A percentile compares a stretch with the other conserved stretches of the same genome.
Evolutionary conservation across 805 yeast genomes (phyloP).

Genomic region (Candida xyloterini): DNA sequence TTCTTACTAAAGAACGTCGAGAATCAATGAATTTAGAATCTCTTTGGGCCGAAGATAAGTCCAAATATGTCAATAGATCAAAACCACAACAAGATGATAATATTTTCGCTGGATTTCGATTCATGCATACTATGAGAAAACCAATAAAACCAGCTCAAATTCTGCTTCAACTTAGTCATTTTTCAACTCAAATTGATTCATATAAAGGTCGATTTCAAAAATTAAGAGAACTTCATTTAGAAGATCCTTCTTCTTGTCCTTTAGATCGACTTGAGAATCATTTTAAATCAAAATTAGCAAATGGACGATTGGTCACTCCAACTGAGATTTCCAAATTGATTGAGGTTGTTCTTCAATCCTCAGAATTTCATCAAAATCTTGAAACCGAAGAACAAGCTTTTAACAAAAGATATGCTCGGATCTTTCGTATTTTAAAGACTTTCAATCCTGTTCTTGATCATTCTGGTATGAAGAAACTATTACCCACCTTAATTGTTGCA

Average conservation of each 20-base stretch:
- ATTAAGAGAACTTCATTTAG: constrained; percentile 20
- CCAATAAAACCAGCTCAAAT: background rate
- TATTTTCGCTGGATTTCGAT: constrained; percentile 44
- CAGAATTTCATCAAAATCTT: constrained; percentile 24
- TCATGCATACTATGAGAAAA: constrained; percentile 38
- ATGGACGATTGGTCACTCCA: constrained; percentile 25
- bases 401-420: constrained; percentile 20
- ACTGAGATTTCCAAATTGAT: constrained; percentile 21
- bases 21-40: constrained; percentile 65
- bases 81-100: constrained; percentile 36
- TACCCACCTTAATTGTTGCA: constrained; percentile 26
- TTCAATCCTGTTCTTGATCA: constrained; percentile 22
- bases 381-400: constrained; percentile 15
- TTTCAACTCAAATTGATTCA: constrained; percentile 10
- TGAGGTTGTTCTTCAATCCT: constrained; percentile 27
- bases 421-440: constrained; percentile 16
- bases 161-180: constrained; percentile 11
- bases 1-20: constrained; percentile 70
- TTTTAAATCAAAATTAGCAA: constrained; percentile 29
- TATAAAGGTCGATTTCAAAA: constrained; percentile 19
- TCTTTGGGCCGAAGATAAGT: constrained; percentile 44
- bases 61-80: constrained; percentile 8
- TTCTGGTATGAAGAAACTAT: constrained; percentile 20
- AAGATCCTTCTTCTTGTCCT: constrained; percentile 20
- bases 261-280: constrained; percentile 21